Evolutionary conservation across 2,329 filamentous ascomycete genomes (phyloP), one percentile per base, ranked within the genome.

Genomic region (Hirsutella minnesotensis): DNA sequence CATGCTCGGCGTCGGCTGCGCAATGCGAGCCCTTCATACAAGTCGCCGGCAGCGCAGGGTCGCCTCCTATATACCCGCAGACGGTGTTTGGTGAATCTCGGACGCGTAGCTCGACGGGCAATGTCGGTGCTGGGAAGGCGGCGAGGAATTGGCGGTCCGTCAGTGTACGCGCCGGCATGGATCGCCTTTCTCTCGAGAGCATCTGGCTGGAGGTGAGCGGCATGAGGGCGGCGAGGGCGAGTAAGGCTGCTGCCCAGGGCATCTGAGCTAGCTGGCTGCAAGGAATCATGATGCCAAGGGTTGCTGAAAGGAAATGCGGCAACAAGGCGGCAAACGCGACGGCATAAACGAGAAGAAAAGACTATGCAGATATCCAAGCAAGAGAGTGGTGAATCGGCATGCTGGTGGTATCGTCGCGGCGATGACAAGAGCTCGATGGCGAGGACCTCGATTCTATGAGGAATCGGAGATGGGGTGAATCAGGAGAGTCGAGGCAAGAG

Each of bases 1-100:
- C 63, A 43, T 70, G 63, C 16, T 62, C 59, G 18, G 62, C 56
- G 47, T 77, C 73, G 36, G 73, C 59, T 20, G 73, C 75, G 53
- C 75, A 79, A 55, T 79, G 73, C 31, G 73, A 77, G 29, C 74
- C 75, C 0, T 67, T 64, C 22, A 65, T 68, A 53, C 75, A 79
- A 31, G 75, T 79, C 33, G 75, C 75, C 3, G 74, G 72, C 24
- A 77, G 57, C 20, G 59, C 57, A 1, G 67, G 56, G 48, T 77
- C 56, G 19, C 73, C 75, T 46, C 67, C 69, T 51, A 79, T 65
- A 56, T 69, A 79, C 35, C 75, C 75, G 50, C 75, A 79, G 44
- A 79, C 54, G 15, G 74, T 78, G 56, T 75, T 75, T 41, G 61
- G 53, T 46, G 39, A 70, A 64, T 20, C 55, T 31, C 29, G 22